Evolutionary conservation across 768 basidiomycete species (phyloP), one percentile per base, ranked within the genome.

Genomic region (Suillus brevipes): DNA sequence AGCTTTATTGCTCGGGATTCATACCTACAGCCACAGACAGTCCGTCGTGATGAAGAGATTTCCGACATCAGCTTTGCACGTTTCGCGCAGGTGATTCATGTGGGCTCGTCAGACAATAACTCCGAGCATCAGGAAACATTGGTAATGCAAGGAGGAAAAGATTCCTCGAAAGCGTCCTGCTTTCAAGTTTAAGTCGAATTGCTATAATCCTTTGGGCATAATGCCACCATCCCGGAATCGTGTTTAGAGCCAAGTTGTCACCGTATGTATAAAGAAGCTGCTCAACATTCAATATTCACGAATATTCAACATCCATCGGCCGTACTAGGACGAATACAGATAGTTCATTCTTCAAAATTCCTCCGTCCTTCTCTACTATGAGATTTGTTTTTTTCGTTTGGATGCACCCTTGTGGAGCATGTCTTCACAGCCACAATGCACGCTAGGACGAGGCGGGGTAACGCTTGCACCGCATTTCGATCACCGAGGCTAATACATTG

Each of bases 1-100:
- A 75, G 75, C 40, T 64, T 74, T 3, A 65, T 75, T 64, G 70
- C 74, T 49, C 75, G 70, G 36, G 68, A 69, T 25, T 77, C 75
- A 18, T 77, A 74, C 37, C 64, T 77, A 37, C 16, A 36, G 43
- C 52, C 60, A 20, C 57, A 42, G 6, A 28, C 38, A 28, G 3
- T 6, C 6, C 57, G 28, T 28, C 28, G 3, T 3, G 28, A 28
- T 16, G 38, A 42, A 40, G 0, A 28, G 28, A 28, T 28, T 28
- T 28, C 38, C 16, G 38, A 28, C 0, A 20, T 59, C 25, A 13
- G 14, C 28, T 59, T 40, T 40, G 38, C 25, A 40, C 38, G 25
- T 20, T 42, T 20, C 38, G 12, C 57, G 18, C 38, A 28, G 25
- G 57, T 10, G 16, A 23, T 28, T 37, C 34, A 56, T 56, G 36